Conservation (phyloP, 1,284 basidiomycete genomes). For the Ceratobasidium sp. region DNA sequence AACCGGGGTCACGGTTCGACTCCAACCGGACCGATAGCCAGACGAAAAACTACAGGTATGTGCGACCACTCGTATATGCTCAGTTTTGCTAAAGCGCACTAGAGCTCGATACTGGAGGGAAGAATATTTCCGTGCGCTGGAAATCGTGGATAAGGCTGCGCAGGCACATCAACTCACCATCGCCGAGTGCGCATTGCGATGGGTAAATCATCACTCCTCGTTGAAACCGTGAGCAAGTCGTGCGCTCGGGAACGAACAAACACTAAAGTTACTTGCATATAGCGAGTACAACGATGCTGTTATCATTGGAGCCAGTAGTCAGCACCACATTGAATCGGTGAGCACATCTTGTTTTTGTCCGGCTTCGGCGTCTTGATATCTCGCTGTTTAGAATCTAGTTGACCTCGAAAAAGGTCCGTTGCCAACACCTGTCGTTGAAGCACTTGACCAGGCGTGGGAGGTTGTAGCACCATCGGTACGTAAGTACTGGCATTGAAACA, state of each 20-base stretch:
- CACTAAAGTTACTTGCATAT: not conserved
- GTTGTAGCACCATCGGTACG: constrained; percentile 33
- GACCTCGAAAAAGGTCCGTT: constrained; percentile 61
- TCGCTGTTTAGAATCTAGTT: constrained; percentile 24
- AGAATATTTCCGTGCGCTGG: constrained; percentile 21
- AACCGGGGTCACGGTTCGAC: constrained; percentile 36
- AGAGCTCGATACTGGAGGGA: constrained; percentile 41
- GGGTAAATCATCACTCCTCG: constrained; percentile 61
- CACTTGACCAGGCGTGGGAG: constrained; percentile 63
- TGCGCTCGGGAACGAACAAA: not conserved
- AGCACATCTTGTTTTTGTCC: not conserved
- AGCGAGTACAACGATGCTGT: constrained; percentile 55
- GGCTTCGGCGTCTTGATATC: not conserved
- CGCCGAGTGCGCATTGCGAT: constrained; percentile 60
- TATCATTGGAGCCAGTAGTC: constrained; percentile 57
- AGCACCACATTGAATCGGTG: constrained; percentile 55
- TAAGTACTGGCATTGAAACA: constrained; percentile 40
- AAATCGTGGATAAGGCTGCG: constrained; percentile 22
- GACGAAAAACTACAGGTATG: constrained; percentile 32
- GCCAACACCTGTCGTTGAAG: constrained; percentile 61
- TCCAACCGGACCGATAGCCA: constrained; percentile 34
- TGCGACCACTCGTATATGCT: not conserved
- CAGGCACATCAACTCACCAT: constrained; percentile 53
- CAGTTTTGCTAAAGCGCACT: not conserved
- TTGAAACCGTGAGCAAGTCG: constrained; percentile 49